Conservation (phyloP, 345 rosid genomes). For the Melaleuca quinquenervia region DNA sequence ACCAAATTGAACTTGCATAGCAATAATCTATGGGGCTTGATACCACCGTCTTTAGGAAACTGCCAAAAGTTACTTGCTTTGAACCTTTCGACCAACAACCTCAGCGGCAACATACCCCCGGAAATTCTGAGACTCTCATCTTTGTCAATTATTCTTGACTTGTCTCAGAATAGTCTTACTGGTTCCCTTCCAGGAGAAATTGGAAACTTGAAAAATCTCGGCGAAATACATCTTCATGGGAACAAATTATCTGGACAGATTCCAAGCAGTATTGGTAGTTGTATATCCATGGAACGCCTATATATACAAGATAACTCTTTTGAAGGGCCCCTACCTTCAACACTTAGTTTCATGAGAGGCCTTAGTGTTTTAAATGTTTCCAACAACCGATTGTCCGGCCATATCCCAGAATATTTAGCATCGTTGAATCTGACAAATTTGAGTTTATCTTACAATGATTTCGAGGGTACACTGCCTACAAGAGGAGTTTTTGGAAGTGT, state of each 20-base stretch:
- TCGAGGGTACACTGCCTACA: neutral
- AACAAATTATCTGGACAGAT: neutral
- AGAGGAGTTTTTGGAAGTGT: no score
- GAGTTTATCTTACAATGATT: neutral
- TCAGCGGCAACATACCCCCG: rapidly evolving
- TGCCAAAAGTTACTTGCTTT: neutral
- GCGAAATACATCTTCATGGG: rapidly evolving
- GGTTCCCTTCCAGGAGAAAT: neutral
- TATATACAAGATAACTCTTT: neutral
- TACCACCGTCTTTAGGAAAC: neutral
- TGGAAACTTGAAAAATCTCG: neutral
- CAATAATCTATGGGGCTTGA: neutral
- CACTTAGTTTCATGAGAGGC: neutral
- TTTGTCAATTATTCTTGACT: rapidly evolving
- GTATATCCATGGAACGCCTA: neutral
- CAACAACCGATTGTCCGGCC: neutral
- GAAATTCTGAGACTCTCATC: neutral
- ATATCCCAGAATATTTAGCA: rapidly evolving
- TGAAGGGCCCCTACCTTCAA: neutral
- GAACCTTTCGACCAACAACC: neutral
- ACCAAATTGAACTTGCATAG: rapidly evolving
- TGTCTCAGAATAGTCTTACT: neutral
- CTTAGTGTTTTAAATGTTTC: neutral
- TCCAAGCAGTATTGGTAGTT: neutral
- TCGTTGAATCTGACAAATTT: neutral